A percentile compares a stretch with the other conserved stretches of the same genome.
These are phyloP conservation scores for Talaromyces albobiverticillius DNA, from an alignment of 2,329 filamentous ascomycete genomes.

Conservation along the genomic window DNA sequence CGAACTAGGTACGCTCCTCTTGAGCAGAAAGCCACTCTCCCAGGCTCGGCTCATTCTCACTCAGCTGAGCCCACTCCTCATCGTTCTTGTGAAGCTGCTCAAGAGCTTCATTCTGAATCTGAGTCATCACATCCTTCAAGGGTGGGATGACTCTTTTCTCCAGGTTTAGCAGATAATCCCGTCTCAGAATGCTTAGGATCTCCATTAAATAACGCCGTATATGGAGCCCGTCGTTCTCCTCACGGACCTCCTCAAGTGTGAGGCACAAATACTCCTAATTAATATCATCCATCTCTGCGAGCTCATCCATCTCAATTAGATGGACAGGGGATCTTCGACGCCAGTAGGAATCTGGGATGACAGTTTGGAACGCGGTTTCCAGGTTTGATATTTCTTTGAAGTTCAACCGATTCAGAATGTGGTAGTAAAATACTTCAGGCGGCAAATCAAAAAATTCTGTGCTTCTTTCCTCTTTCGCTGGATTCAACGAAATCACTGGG, in stretches of 20 bases:
- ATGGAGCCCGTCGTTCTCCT: not conserved
- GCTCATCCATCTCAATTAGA: not conserved
- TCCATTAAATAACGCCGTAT: not conserved
- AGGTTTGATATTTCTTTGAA: not conserved
- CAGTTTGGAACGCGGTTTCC: not conserved
- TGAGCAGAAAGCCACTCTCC: no score
- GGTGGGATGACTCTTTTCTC: not conserved
- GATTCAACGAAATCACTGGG: not conserved
- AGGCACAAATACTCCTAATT: not conserved
- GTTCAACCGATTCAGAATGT: not conserved
- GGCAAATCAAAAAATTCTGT: not conserved
- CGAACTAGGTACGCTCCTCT: no score
- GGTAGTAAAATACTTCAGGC: not conserved
- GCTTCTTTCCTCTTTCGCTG: not conserved
- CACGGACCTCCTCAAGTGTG: not conserved
- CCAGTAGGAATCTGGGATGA: not conserved
- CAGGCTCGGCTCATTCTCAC: no score
- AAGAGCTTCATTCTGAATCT: no score
- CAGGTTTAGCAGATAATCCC: not conserved
- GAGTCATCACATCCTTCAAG: no score
- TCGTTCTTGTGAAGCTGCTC: no score
- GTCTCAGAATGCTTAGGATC: not conserved
- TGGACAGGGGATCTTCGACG: not conserved
- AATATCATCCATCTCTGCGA: not conserved
- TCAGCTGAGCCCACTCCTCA: no score